Conservation (phyloP, 768 basidiomycete species). For the Lactifluus volemus region DNA sequence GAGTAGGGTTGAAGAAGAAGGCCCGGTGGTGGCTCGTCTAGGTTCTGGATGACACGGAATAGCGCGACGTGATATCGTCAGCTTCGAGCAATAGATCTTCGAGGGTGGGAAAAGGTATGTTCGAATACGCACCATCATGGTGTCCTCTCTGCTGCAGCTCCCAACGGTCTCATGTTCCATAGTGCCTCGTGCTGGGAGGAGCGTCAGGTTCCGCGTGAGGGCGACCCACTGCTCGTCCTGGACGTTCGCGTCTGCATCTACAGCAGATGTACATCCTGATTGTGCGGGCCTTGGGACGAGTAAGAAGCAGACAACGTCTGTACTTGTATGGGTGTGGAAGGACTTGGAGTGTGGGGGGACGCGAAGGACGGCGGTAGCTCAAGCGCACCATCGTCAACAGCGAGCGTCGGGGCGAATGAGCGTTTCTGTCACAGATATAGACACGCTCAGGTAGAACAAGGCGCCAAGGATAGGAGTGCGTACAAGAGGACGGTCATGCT, state of each 20-base stretch:
- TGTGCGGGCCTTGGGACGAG: neutral
- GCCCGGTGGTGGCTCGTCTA: slow-evolving; percentile 5
- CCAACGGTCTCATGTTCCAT: neutral
- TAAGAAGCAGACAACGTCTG: neutral
- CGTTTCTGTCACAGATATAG: slow-evolving; percentile 43
- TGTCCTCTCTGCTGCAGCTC: slow-evolving; percentile 28
- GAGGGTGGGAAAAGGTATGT: neutral
- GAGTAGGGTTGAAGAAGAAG: slow-evolving; percentile 2
- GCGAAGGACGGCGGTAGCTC: slow-evolving; percentile 9
- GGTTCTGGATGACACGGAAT: slow-evolving; percentile 12
- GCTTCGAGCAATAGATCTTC: slow-evolving; percentile 1
- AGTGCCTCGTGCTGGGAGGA: slow-evolving; percentile 22
- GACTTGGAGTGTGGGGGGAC: slow-evolving; percentile 14
- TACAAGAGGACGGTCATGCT: slow-evolving; percentile 49
- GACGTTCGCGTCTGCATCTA: neutral
- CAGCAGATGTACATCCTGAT: slow-evolving; percentile 11
- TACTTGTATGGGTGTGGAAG: slow-evolving; percentile 23
- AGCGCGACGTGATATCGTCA: neutral
- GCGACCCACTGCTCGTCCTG: slow-evolving; percentile 63
- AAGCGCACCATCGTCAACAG: slow-evolving; percentile 24
- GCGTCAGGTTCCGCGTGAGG: slow-evolving; percentile 58
- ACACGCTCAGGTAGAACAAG: neutral
- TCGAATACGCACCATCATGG: slow-evolving; percentile 32
- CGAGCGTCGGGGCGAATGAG: slow-evolving; percentile 29
- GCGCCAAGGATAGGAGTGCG: slow-evolving; percentile 16